A percentile compares a stretch with the other conserved stretches of the same genome.
Conservation (phyloP, 2,329 filamentous ascomycete species). For the Trichoderma hamatum region DNA sequence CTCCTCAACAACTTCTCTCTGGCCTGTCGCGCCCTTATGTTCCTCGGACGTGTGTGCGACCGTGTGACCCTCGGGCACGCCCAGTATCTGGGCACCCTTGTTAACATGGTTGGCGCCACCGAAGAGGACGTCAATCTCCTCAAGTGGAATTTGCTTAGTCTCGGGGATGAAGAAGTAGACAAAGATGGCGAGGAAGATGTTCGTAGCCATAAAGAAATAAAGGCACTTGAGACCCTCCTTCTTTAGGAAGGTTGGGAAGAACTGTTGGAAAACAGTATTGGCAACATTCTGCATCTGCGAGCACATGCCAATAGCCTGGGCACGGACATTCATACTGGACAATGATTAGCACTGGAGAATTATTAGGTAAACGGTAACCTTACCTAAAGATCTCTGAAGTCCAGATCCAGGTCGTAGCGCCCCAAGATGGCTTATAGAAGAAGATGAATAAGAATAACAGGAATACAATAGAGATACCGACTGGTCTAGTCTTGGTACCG, state of each 20-base stretch:
- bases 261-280: constrained; percentile 6
- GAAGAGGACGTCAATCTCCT: constrained; percentile 7
- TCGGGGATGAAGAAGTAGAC: constrained; percentile 12
- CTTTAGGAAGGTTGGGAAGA: constrained; percentile 1
- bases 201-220: constrained; percentile 10
- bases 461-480: neutral
- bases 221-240: neutral
- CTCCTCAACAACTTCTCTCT: neutral
- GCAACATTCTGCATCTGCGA: constrained; percentile 4
- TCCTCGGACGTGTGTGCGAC: neutral
- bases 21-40: neutral
- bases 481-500: neutral
- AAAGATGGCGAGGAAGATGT: neutral
- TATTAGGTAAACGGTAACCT: rapidly evolving
- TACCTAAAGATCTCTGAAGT: constrained; percentile 9
- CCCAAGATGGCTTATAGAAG: constrained; percentile 11
- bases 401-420: constrained; percentile 9
- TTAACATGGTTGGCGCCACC: neutral
- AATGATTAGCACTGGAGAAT: neutral
- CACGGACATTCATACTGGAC: neutral
- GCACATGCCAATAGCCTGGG: constrained; percentile 2
- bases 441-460: neutral
- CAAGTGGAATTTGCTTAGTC: constrained; percentile 8
- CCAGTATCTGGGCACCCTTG: constrained; percentile 1
- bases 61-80: neutral